phyloP scores from a whole-genome alignment of 176 grass and related monocot species.

The Tuctoria greenei region DNA sequence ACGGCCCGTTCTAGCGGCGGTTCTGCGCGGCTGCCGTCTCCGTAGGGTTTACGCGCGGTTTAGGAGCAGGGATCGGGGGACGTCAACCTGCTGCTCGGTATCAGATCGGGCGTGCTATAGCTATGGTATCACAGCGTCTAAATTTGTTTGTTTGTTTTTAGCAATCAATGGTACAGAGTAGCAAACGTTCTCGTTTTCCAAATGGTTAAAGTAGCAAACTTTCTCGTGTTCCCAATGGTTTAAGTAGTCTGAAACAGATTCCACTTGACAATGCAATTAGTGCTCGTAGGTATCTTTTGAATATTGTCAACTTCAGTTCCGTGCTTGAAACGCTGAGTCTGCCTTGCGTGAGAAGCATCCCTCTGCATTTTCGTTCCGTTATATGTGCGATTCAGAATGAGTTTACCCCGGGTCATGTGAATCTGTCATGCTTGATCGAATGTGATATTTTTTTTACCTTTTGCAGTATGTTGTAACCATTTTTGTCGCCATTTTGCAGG shows the following conservation, averaged over 20 bases:
- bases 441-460: neutral
- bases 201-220: neutral
- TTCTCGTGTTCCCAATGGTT: neutral
- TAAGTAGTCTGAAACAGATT: neutral
- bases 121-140: neutral
- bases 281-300: neutral
- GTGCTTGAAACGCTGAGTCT: neutral
- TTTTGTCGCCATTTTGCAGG: constrained; percentile 49
- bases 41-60: constrained; percentile 14
- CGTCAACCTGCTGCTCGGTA: neutral
- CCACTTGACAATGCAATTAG: neutral
- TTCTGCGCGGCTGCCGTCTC: neutral
- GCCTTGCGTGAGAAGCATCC: neutral
- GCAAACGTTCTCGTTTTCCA: neutral
- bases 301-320: neutral
- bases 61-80: neutral
- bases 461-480: neutral
- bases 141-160: neutral
- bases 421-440: neutral
- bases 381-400: neutral
- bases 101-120: neutral
- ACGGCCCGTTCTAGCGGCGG: too few species aligned
- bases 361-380: neutral
- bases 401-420: neutral
- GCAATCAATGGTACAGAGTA: too few species aligned